Evolutionary conservation across 2,329 filamentous ascomycete species (phyloP), one percentile per base, ranked within the genome.

Genomic region (Ceratocystis cacaofunesta): DNA sequence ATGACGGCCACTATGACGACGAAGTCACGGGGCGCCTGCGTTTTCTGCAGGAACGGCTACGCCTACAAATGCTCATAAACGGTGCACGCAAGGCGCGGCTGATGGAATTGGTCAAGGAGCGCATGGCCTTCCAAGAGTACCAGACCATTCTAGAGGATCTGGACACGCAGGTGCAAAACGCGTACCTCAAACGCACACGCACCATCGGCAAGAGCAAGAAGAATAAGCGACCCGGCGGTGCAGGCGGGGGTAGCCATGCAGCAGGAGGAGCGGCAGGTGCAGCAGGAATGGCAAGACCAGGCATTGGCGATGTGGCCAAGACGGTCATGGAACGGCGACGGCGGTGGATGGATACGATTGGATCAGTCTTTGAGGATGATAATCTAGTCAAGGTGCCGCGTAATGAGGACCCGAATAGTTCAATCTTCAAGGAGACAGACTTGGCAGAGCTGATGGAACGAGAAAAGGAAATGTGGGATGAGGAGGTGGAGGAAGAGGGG

Each of bases 111-210:
- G 90, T 94, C 6, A 88, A 91, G 70, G 92, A 96, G 73, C 86
- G 90, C 69, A 92, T 99, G 84, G 94, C 94, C 0, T 87, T 94
- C 76, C 94, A 99, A 73, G 94, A 99, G 74, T 99, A 96, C 78
- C 88, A 87, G 74, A 96, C 91, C 65, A 99, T 99, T 70, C 87
- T 95, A 62, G 94, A 99, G 73, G 94, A 99, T 74, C 85, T 99
- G 25, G 94, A 99, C 78, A 85, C 86, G 52, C 94, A 97, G 73
- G 91, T 97, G 52, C 92, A 97, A 72, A 87, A 90, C 63, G 92
- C 94, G 2, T 99, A 97, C 72, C 85, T 95, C 57, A 99, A 99
- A 78, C 88, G 94, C 28, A 97, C 92, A 32, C 86, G 94, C 60
- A 96, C 90, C 0, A 87, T 97, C 76, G 90, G 92, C 74, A 95